Conservation (phyloP, 192 early-diverging fungal genomes). For the Umbelopsis vinacea region DNA sequence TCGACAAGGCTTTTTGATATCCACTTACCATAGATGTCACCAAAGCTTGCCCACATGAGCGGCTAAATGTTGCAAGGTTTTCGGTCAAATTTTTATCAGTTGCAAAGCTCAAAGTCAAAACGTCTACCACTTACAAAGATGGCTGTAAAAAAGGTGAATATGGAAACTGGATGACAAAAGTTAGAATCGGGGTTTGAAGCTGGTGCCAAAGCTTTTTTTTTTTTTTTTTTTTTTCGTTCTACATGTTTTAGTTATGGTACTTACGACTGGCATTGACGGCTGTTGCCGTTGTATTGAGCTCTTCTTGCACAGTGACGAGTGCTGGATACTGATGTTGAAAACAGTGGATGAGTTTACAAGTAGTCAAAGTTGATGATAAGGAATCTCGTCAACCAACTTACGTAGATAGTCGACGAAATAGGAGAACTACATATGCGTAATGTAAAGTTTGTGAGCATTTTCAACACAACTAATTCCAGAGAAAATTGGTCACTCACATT, state of each 20-base stretch:
- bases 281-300: slow-evolving; percentile 31
- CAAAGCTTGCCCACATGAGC: slow-evolving; percentile 34
- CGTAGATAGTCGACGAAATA: slow-evolving; percentile 24
- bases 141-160: slow-evolving; percentile 36
- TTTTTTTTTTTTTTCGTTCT: too few species aligned
- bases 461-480: too few species aligned
- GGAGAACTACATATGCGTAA: neutral
- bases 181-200: neutral
- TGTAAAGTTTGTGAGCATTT: too few species aligned
- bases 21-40: slow-evolving; percentile 26
- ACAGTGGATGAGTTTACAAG: neutral
- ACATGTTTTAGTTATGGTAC: neutral
- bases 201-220: neutral
- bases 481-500: too few species aligned
- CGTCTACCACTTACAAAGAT: slow-evolving; percentile 31
- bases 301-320: slow-evolving; percentile 33
- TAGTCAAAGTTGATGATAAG: neutral
- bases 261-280: slow-evolving; percentile 38
- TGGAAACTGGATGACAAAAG: slow-evolving; percentile 27
- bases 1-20: neutral
- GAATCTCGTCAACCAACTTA: slow-evolving; percentile 18
- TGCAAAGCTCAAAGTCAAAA: too few species aligned
- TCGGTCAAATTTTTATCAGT: neutral
- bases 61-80: slow-evolving; percentile 20
- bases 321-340: slow-evolving; percentile 30